Conservation (phyloP, 768 basidiomycete genomes). For the Lactifluus echinatus region DNA sequence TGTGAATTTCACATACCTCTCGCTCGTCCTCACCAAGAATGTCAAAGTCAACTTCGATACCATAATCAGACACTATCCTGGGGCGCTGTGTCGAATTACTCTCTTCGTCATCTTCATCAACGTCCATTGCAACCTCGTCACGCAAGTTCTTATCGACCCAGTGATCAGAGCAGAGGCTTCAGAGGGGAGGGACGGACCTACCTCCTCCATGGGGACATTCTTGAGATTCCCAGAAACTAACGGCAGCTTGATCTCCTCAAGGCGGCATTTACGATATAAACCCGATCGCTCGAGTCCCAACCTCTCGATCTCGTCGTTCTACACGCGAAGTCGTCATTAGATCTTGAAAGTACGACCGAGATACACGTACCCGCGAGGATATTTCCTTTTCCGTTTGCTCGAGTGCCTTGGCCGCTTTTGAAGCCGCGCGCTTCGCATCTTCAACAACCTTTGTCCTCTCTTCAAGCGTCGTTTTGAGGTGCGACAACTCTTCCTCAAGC, state of each 20-base stretch:
- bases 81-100: slow-evolving; percentile 47
- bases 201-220: slow-evolving; percentile 94
- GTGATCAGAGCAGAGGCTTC: not conserved
- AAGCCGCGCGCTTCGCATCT: slow-evolving; percentile 59
- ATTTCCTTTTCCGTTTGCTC: slow-evolving; percentile 92
- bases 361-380: slow-evolving; percentile 50
- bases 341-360: not conserved
- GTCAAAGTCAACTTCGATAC: slow-evolving; percentile 83
- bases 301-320: slow-evolving; percentile 91
- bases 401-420: slow-evolving; percentile 63
- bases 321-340: not conserved
- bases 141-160: slow-evolving; percentile 53
- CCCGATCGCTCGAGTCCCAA: slow-evolving; percentile 75
- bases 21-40: slow-evolving; percentile 66
- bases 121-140: slow-evolving; percentile 85
- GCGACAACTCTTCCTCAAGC: slow-evolving; percentile 54
- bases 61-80: slow-evolving; percentile 69
- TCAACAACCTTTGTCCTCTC: slow-evolving; percentile 70
- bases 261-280: slow-evolving; percentile 83
- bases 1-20: slow-evolving; percentile 35
- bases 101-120: slow-evolving; percentile 81
- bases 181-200: slow-evolving; percentile 26
- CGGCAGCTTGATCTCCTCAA: slow-evolving; percentile 87
- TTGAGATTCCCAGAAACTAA: slow-evolving; percentile 66
- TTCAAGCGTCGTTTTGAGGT: slow-evolving; percentile 55